Base-by-base conservation (phyloP, 1,139 yeast genomes). In the Diutina mesorugosa region DNA sequence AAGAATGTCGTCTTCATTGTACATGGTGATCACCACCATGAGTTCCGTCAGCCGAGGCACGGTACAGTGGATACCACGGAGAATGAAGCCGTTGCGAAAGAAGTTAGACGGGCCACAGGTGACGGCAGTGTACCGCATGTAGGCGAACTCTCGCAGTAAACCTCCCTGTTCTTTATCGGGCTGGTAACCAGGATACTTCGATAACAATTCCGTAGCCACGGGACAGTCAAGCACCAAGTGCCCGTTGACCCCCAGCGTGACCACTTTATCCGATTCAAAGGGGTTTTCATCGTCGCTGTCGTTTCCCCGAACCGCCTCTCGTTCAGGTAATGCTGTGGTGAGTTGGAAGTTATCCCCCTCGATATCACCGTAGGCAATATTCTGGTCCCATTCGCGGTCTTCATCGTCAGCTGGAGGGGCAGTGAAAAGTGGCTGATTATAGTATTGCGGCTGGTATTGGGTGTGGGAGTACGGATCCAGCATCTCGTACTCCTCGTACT, bases 191-290 rank as follows among this genome's bases (percentile, higher is more conserved):
- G 77, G 79, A 59, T 73, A 76, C 58, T 76, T 76, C 16, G 74
- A 64, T 57, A 76, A 68, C 56, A 76, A 67, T 60, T 75, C 79
- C 28, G 77, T 72, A 4, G 80, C 80, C 18, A 76, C 79, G 6
- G 80, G 80, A 67, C 80, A 76, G 63, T 76, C 80, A 60, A 76
- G 68, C 8, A 76, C 80, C 68, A 76, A 76, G 63, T 76, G 78
- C 47, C 80, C 80, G 59, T 75, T 74, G 30, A 51, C 54, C 14
- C 53, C 53, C 45, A 30, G 41, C 4, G 53, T 50, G n/a, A 50
- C 53, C 45, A 50, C 53, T 30, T 50, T 50, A n/a, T 50, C 53
- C 4, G 32, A 26, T n/a, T 50, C 45, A 32, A 50, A 50, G 4
- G 53, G 53, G 28, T 50, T 32, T 0, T 32, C 28, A 9, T n/a